A percentile compares a stretch with the other conserved stretches of the same genome.
These are phyloP conservation scores for Nicotiana tomentosiformis DNA, from an alignment of 257 asterid genomes.

Conservation along the genomic window DNA sequence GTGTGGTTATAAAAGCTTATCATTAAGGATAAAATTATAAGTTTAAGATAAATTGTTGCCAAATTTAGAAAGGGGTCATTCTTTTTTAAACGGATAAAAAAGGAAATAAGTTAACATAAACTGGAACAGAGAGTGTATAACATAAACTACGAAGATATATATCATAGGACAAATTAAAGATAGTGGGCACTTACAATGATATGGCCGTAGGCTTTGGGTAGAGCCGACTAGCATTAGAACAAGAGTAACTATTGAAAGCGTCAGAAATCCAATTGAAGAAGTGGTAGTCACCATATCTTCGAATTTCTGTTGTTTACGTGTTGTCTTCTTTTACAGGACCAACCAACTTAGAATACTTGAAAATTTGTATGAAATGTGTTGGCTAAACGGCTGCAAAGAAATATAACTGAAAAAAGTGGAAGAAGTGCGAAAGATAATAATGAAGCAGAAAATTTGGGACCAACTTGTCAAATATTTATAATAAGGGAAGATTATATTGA, in stretches of 20 bases:
- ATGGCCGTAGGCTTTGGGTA: slow-evolving; percentile 47
- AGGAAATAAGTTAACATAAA: too few relatives aligned
- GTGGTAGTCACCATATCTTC: not conserved
- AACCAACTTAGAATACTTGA: not conserved
- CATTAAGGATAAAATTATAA: too few relatives aligned
- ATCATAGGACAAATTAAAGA: not conserved
- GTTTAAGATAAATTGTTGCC: too few relatives aligned
- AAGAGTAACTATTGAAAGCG: slow-evolving; percentile 27
- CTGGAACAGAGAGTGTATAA: too few relatives aligned
- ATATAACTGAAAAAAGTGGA: not conserved
- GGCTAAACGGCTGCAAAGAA: too few relatives aligned
- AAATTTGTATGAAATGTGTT: not conserved
- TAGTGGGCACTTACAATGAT: slow-evolving; percentile 38
- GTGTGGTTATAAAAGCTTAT: too few relatives aligned
- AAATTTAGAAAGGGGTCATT: too few relatives aligned
- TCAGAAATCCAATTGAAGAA: slow-evolving; percentile 6
- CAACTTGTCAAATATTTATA: not conserved
- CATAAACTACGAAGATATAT: too few relatives aligned
- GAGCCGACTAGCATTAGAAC: slow-evolving; percentile 32
- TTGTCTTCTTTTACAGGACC: not conserved
- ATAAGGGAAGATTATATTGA: not conserved
- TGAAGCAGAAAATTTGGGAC: not conserved
- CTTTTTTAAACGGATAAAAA: too few relatives aligned
- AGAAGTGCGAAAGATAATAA: not conserved
- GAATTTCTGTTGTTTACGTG: not conserved